Evolutionary conservation across 441 rosid genomes (phyloP), one percentile per base, ranked within the genome.

Genomic region (Kokia cookei): DNA sequence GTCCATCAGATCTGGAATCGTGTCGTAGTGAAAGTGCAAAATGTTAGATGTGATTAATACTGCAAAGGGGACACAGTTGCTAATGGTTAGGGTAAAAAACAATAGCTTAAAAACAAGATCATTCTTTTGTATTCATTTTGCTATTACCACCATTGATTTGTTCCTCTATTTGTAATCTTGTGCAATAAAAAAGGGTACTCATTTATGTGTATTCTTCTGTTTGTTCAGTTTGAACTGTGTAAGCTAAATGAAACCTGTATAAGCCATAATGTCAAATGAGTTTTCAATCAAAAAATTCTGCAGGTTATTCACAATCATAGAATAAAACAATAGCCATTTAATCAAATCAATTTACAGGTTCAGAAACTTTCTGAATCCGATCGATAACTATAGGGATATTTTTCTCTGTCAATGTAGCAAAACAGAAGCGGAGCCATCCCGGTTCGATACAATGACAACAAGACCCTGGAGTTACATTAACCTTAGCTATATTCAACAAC

Each of bases 371-470:
- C 27, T 73, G 82, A 74, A 92, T 83, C 72, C 98, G 86, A 51
- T 86, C 81, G 79, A 90, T 77, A 62, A 88, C 93, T 61, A 87
- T 81, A 42, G 85, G 85, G 62, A 92, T 77, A 50, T 91, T 95
- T 6, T 82, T 83, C 73, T 88, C 91, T 14, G 85, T 75, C 89
- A 92, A 82, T 73, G 83, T 66, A 67, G 91, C 80, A 67, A 89
- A 88, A 88, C 97, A 86, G 81, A 91, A 84, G 65, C 89, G 47
- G 80, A 92, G 92, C 97, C 95, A 92, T 51, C 98, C 97, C 2
- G 96, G 98, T 83, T 91, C 95, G n/a, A 92, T 94, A 73, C 97
- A 94, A 69, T 88, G 97, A 74, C 98, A 94, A 80, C 76, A 85
- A 66, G 98, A 90, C 74, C 98, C 99, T 32, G 98, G 97, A 75